Conservation (phyloP, 345 rosid species). For the Hirschfeldia incana region DNA sequence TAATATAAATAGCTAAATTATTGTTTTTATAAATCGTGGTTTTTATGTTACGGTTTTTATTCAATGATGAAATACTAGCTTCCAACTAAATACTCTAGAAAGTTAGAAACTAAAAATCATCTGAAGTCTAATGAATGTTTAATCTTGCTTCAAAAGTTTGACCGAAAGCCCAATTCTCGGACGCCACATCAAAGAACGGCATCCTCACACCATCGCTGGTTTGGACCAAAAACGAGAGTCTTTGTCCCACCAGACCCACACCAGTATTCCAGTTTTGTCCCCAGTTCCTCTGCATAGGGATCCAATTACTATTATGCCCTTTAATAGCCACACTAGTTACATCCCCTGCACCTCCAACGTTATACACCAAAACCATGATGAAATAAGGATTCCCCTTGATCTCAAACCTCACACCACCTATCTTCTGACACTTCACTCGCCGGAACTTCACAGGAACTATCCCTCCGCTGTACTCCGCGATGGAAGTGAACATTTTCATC, state of each 20-base stretch:
- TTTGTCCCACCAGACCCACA: constrained; percentile 38
- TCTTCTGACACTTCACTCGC: constrained; percentile 25
- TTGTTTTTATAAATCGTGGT: no score
- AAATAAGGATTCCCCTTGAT: constrained; percentile 36
- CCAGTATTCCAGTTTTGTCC: constrained; percentile 56
- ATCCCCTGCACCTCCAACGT: constrained; percentile 65
- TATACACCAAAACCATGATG: constrained; percentile 38
- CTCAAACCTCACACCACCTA: constrained; percentile 38
- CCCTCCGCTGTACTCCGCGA: constrained; percentile 35
- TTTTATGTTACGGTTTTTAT: background rate
- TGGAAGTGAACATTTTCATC: constrained; percentile 26
- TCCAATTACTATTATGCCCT: constrained; percentile 46
- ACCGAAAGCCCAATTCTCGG: constrained; percentile 47
- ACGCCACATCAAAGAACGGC: constrained; percentile 40
- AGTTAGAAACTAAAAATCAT: background rate
- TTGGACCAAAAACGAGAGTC: constrained; percentile 48
- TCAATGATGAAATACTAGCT: background rate
- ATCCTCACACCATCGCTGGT: constrained; percentile 43
- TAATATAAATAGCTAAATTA: no score
- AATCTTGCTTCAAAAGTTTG: constrained; percentile 44
- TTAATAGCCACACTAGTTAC: constrained; percentile 37
- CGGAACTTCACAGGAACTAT: constrained; percentile 37
- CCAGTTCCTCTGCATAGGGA: constrained; percentile 54
- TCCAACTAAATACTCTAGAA: background rate
- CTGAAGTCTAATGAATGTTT: constrained; percentile 44